A percentile compares a stretch with the other conserved stretches of the same genome.
phyloP scores from a whole-genome alignment of 306 rosid genomes.

The Phaseolus lunatus region DNA sequence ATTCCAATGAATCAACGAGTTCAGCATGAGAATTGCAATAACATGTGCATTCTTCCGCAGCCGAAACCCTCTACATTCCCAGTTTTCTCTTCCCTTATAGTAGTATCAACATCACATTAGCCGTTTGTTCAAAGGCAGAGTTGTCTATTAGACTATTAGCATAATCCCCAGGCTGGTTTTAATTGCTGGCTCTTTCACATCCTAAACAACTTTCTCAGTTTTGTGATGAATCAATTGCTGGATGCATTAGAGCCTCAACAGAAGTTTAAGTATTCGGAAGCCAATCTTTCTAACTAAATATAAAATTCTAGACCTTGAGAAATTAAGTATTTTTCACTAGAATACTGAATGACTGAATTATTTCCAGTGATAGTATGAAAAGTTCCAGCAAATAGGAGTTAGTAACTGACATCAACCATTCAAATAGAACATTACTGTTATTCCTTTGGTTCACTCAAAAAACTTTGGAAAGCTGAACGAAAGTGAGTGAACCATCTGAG shows the following conservation, averaged over 20 bases:
- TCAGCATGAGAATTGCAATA: slow-evolving; percentile 22
- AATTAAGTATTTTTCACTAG: slow-evolving; percentile 11
- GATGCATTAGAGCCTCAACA: not conserved
- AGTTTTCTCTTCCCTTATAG: not conserved
- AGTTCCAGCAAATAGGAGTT: not conserved
- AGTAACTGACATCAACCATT: slow-evolving; percentile 19
- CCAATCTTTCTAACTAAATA: slow-evolving; percentile 4
- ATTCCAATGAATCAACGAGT: not conserved
- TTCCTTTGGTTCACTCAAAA: slow-evolving; percentile 33
- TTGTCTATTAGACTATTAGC: not conserved
- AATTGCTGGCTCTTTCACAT: slow-evolving; percentile 8
- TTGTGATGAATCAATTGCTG: not conserved
- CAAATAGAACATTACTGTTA: slow-evolving; percentile 21
- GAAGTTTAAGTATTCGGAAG: slow-evolving; percentile 19
- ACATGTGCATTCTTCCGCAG: slow-evolving; percentile 7
- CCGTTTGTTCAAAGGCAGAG: slow-evolving; percentile 1
- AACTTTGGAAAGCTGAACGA: slow-evolving; percentile 26
- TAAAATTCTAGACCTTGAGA: slow-evolving; percentile 12
- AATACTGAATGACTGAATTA: not conserved
- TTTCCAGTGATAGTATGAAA: slow-evolving; percentile 18
- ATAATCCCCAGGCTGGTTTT: slow-evolving; percentile 10
- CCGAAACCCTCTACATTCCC: slow-evolving; percentile 1
- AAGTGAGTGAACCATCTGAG: slow-evolving; percentile 1
- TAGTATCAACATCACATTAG: slow-evolving; percentile 12
- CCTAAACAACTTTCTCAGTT: not conserved